Percentiles rank a stretch among this genome's conserved stretches.
Conservation (phyloP, 1,284 basidiomycete species). For the Tilletia horrida region DNA sequence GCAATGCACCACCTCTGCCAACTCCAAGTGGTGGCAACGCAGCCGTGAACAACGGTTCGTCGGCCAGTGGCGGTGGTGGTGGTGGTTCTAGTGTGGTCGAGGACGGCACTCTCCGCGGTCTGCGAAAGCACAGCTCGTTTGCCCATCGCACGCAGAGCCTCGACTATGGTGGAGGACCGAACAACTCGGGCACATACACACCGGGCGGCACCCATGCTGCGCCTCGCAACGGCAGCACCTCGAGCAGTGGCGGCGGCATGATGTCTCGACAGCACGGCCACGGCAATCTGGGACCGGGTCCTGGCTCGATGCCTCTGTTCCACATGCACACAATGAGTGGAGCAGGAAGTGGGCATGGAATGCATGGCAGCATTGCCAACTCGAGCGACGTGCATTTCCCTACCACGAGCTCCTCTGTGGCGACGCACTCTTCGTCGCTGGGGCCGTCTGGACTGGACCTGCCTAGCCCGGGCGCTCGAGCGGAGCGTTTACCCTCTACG, state of each 20-base stretch:
- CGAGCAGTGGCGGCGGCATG: not conserved
- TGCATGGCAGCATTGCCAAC: not conserved
- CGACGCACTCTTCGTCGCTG: not conserved
- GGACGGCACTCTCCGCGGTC: slow-evolving; percentile 38
- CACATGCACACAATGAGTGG: slow-evolving; percentile 26
- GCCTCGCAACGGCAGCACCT: slow-evolving; percentile 12
- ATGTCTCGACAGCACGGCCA: not conserved
- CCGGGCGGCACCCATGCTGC: slow-evolving; percentile 7
- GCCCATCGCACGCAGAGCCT: slow-evolving; percentile 47
- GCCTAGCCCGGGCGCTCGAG: not conserved
- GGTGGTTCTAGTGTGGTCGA: slow-evolving; percentile 24
- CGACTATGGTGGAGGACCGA: slow-evolving; percentile 42
- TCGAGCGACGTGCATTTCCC: not conserved
- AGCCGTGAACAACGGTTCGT: too few species aligned
- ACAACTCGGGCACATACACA: slow-evolving; percentile 22
- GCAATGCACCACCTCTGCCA: not conserved
- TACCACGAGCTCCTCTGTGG: not conserved
- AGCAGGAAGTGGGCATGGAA: not conserved
- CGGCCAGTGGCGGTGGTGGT: too few species aligned
- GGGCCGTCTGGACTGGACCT: not conserved
- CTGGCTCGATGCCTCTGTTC: slow-evolving; percentile 19
- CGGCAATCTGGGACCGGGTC: slow-evolving; percentile 9
- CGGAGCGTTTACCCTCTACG: slow-evolving; percentile 5
- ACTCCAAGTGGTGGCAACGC: too few species aligned
- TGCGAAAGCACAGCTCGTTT: slow-evolving; percentile 45